These are phyloP conservation scores for Verticillium alfalfae DNA, from an alignment of 2,329 filamentous ascomycete species.

Conservation along the genomic window DNA sequence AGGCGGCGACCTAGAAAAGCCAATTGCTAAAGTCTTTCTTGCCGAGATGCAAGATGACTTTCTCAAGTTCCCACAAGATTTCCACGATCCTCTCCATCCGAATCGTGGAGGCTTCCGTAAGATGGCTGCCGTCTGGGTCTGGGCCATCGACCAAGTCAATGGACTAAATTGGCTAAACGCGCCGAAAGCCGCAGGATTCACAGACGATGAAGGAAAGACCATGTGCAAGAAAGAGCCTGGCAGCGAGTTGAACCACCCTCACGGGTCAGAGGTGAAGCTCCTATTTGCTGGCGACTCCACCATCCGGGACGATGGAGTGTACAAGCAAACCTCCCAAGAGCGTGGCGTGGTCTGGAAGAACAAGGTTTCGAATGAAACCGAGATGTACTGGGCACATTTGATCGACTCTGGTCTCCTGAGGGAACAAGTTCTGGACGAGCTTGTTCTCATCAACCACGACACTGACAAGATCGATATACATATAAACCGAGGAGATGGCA, in stretches of 20 bases:
- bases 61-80: neutral
- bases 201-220: neutral
- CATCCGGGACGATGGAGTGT: constrained; percentile 18
- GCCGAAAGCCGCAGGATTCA: neutral
- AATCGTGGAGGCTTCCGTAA: neutral
- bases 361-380: constrained; percentile 11
- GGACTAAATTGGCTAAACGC: neutral
- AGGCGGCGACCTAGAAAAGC: neutral
- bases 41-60: neutral
- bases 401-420: constrained; percentile 12
- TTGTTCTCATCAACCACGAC: neutral
- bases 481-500: neutral
- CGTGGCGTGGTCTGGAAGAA: constrained; percentile 9
- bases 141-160: neutral
- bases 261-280: neutral
- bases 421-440: constrained; percentile 11
- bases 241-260: neutral
- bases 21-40: neutral
- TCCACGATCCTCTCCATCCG: neutral
- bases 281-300: neutral
- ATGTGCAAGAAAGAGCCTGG: neutral
- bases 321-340: constrained; percentile 16
- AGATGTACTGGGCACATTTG: constrained; percentile 16
- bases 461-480: neutral
- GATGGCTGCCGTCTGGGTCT: constrained; percentile 1